Base-by-base conservation (phyloP, 129 eudicot species). In the Saussurea involucrata region DNA sequence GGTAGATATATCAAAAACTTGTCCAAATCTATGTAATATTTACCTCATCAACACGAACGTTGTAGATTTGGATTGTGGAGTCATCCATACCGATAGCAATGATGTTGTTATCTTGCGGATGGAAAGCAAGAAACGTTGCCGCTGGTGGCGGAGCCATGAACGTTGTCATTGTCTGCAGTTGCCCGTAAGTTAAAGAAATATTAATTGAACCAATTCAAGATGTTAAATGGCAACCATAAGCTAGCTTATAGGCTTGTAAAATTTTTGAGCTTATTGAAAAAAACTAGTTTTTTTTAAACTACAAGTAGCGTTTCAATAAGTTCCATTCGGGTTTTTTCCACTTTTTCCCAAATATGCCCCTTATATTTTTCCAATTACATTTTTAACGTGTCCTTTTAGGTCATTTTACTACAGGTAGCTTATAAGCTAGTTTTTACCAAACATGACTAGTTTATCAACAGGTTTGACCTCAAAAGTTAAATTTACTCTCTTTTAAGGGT, bases 121-220 rank as follows among this genome's bases (percentile, higher is more conserved):
- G 96, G 78, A 90, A 90, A 18, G 93, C 96, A 60, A 90, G 87
- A 83, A 84, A 90, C 13, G 96, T 90, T 68, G 96, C 93, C 37
- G 96, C 96, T n/a, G 96, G 96, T 44, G 96, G 93, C 1, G 96
- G 96, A 73, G 96, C 91, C 96, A 90, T 90, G 78, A 91, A 91
- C 2, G 90, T 87, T 31, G 97, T 88, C 97, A 92, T 92, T 13
- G 95, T 92, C 97, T 92, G 89, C 88, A 80, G 5, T 83, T 69
- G 40, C 34, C 78, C 78, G 68, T 28, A 40, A 76, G 61, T 29
- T 49, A 58, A 58, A 58, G 32, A 74, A 20, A 20, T 74, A 68
- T 68, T 42, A 21, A 36, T 55, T 72, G 60, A 66, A 82, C 49
- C 31, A 22, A 63, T 34, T 53, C 40, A 57, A 64, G 24, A 70